Percentiles rank a stretch among this genome's conserved stretches.
Conservation (phyloP, 2,329 filamentous ascomycete genomes). For the Pseudogymnoascus sp. region DNA sequence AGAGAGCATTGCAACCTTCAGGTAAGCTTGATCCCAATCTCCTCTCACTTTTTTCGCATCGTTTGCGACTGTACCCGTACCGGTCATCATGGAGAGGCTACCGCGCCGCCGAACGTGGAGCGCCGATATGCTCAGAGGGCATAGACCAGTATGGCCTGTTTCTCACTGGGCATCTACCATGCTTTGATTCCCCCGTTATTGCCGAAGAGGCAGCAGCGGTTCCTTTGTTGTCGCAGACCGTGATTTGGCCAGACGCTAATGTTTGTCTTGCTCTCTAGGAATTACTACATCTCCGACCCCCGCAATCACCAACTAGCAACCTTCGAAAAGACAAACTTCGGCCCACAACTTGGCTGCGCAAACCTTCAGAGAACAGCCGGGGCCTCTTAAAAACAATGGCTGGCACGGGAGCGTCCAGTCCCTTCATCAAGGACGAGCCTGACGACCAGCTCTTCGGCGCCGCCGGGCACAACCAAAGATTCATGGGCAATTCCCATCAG, state of each 20-base stretch:
- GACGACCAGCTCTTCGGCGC: slow-evolving; percentile 53
- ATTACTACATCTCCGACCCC: neutral
- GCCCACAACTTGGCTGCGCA: slow-evolving; percentile 11
- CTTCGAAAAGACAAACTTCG: slow-evolving; percentile 7
- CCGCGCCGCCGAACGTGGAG: neutral
- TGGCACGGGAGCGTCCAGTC: slow-evolving; percentile 37
- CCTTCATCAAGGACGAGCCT: slow-evolving; percentile 64
- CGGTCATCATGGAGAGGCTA: neutral
- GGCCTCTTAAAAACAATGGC: slow-evolving; percentile 27
- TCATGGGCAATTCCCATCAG: slow-evolving; percentile 28
- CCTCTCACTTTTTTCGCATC: neutral
- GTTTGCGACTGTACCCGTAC: neutral
- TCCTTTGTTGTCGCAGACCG: neutral
- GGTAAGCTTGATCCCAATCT: neutral
- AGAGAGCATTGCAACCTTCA: neutral
- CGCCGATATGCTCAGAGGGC: neutral
- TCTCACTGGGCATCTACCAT: neutral
- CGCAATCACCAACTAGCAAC: slow-evolving; percentile 9
- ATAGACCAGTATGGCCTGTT: neutral
- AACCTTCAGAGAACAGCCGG: neutral
- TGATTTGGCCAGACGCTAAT: neutral
- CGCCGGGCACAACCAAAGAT: slow-evolving; percentile 25
- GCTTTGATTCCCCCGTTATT: neutral
- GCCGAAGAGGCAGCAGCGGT: neutral
- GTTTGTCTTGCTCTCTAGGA: neutral